phyloP scores from a whole-genome alignment of 2,329 filamentous ascomycete species.

The Microsporum audouinii region DNA sequence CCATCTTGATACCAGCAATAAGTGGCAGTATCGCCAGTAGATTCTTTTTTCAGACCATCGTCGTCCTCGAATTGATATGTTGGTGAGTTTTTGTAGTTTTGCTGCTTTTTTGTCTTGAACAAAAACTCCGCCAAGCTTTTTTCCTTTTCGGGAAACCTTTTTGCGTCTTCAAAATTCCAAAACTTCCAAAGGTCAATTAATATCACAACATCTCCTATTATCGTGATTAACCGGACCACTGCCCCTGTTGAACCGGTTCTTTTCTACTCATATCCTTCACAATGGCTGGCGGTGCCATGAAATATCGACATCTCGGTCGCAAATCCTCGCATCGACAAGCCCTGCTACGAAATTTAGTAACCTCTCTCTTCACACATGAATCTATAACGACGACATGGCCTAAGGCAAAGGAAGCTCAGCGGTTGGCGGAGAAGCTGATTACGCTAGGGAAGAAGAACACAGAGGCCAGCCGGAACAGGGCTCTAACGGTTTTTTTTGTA shows the following conservation, averaged over 20 bases:
- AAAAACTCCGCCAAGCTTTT: not conserved
- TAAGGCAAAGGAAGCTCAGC: constrained; percentile 95
- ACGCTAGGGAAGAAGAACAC: constrained; percentile 90
- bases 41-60: not conserved
- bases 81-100: not conserved
- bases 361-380: constrained; percentile 85
- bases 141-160: not conserved
- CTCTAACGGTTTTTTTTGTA: constrained; percentile 79
- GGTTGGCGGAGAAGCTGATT: constrained; percentile 85
- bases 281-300: constrained; percentile 79
- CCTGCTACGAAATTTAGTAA: constrained; percentile 88
- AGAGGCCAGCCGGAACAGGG: constrained; percentile 61
- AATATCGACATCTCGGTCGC: constrained; percentile 81
- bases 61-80: not conserved
- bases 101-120: not conserved
- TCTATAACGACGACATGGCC: constrained; percentile 88
- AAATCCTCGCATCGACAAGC: constrained; percentile 80
- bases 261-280: constrained; percentile 12
- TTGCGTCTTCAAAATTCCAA: not conserved
- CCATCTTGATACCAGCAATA: constrained; percentile 41
- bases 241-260: not conserved
- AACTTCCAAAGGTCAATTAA: not conserved
- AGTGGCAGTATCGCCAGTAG: not conserved
- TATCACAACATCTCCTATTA: not conserved
- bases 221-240: not conserved